A percentile compares a stretch with the other conserved stretches of the same genome.
These are phyloP conservation scores for Globisporangium cylindrosporum DNA, from an alignment of 352 stramenopile species.

Conservation along the genomic window DNA sequence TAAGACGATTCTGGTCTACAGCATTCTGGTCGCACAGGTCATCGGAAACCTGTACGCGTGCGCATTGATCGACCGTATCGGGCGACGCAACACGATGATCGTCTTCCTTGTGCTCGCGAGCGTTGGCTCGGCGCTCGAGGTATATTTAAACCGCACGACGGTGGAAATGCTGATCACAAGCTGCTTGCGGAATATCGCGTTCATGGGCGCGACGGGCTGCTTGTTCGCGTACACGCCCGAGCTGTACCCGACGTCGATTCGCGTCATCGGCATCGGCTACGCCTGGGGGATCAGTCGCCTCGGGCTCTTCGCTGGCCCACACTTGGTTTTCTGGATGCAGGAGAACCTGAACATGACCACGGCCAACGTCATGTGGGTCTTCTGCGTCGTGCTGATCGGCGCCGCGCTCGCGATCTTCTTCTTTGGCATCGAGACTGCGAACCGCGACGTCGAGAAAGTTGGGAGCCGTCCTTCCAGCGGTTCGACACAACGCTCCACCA, in stretches of 20 bases:
- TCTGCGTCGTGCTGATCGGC: not conserved
- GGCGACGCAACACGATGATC: no score
- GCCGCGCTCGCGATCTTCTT: not conserved
- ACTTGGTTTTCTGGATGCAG: no score
- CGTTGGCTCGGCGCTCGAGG: no score
- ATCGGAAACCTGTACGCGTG: no score
- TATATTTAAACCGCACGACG: slow-evolving; percentile 18
- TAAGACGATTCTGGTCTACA: not conserved
- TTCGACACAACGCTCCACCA: not conserved
- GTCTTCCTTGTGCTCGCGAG: no score
- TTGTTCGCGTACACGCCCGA: slow-evolving; percentile 35
- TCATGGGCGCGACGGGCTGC: slow-evolving; percentile 24
- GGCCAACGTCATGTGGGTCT: not conserved
- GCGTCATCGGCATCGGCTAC: slow-evolving; percentile 33
- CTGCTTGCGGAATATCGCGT: no score
- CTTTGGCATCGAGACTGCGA: not conserved
- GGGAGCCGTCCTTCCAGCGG: not conserved
- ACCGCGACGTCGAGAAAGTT: not conserved
- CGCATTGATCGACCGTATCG: no score
- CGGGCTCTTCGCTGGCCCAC: no score
- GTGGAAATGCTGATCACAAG: no score
- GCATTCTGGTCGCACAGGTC: no score
- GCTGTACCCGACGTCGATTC: slow-evolving; percentile 37
- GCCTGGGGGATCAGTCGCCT: slow-evolving; percentile 22
- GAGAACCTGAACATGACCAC: not conserved